Evolutionary conservation across 1,284 basidiomycete genomes (phyloP).

Genomic region (Cerioporus squamosus): DNA sequence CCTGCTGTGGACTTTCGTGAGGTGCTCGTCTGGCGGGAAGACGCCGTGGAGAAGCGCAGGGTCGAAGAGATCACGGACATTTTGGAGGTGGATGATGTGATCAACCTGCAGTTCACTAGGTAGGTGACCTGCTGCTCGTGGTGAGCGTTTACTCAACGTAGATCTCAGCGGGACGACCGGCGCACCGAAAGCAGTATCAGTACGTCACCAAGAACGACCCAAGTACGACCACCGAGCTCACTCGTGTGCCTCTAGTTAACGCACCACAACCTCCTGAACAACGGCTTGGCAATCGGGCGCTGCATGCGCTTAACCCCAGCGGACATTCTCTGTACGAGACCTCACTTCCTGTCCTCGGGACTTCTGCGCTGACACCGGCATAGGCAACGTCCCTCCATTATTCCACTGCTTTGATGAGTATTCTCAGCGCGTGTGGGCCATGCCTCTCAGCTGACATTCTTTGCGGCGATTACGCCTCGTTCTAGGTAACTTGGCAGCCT

Average conservation of each 20-base stretch:
- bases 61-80: conserved; percentile 46
- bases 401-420: conserved; percentile 90
- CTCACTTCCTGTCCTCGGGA: background rate
- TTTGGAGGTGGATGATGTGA: conserved; percentile 66
- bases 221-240: too few relatives aligned
- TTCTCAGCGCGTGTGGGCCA: background rate
- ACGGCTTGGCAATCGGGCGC: conserved; percentile 70
- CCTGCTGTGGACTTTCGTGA: conserved; percentile 71
- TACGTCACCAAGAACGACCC: conserved; percentile 36
- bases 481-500: conserved; percentile 81
- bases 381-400: conserved; percentile 79
- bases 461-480: conserved; percentile 60
- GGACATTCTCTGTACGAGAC: conserved; percentile 67
- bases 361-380: background rate
- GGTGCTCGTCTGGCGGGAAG: conserved; percentile 63
- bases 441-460: conserved; percentile 3
- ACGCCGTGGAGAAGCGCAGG: conserved; percentile 42
- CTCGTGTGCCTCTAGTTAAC: conserved; percentile 53
- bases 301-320: conserved; percentile 69
- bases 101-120: conserved; percentile 87
- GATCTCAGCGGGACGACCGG: conserved; percentile 75
- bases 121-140: conserved; percentile 29
- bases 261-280: conserved; percentile 80
- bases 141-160: background rate
- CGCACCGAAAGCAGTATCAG: conserved; percentile 77